Percentiles rank a stretch among this genome's conserved stretches.
Evolutionary conservation across 2,329 filamentous ascomycete genomes (phyloP).

Genomic region (Zymoseptoria pseudotritici): DNA sequence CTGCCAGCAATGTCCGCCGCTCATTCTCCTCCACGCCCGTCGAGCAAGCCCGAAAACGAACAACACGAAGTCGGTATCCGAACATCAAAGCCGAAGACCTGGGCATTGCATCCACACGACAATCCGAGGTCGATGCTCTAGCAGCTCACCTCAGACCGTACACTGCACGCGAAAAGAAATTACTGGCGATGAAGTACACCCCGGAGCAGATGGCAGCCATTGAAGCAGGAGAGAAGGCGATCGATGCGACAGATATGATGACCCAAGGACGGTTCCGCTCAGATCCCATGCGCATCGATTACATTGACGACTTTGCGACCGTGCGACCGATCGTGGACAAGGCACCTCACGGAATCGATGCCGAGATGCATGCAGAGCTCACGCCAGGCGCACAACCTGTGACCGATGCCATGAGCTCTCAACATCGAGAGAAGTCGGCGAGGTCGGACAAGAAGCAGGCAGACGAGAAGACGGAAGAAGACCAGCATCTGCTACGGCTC

Average conservation of each 20-base stretch:
- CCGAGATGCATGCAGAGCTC: slow-evolving; percentile 47
- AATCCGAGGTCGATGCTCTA: slow-evolving; percentile 14
- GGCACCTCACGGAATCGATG: slow-evolving; percentile 28
- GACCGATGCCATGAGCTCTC: slow-evolving; percentile 1
- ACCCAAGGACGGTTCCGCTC: slow-evolving; percentile 63
- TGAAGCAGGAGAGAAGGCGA: slow-evolving; percentile 68
- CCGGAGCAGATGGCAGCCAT: slow-evolving; percentile 74
- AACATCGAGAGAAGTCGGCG: slow-evolving; percentile 3
- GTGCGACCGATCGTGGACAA: slow-evolving; percentile 74
- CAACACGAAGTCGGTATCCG: slow-evolving; percentile 26
- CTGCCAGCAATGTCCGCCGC: slow-evolving; percentile 23
- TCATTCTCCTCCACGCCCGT: slow-evolving; percentile 37
- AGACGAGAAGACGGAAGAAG: slow-evolving; percentile 20
- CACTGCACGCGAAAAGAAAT: slow-evolving; percentile 56
- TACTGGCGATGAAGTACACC: slow-evolving; percentile 63
- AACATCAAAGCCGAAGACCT: slow-evolving; percentile 39
- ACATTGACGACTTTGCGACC: slow-evolving; percentile 75
- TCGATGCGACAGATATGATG: slow-evolving; percentile 66
- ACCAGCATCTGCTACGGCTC: slow-evolving; percentile 44
- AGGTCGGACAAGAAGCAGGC: slow-evolving; percentile 34
- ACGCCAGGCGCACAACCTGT: slow-evolving; percentile 46
- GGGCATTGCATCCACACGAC: slow-evolving; percentile 11
- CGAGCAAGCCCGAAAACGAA: slow-evolving; percentile 33
- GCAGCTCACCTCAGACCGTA: slow-evolving; percentile 42
- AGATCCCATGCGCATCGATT: slow-evolving; percentile 65